These are phyloP conservation scores for Dactylellina parvicollis DNA, from an alignment of 2,329 filamentous ascomycete species.

Conservation along the genomic window DNA sequence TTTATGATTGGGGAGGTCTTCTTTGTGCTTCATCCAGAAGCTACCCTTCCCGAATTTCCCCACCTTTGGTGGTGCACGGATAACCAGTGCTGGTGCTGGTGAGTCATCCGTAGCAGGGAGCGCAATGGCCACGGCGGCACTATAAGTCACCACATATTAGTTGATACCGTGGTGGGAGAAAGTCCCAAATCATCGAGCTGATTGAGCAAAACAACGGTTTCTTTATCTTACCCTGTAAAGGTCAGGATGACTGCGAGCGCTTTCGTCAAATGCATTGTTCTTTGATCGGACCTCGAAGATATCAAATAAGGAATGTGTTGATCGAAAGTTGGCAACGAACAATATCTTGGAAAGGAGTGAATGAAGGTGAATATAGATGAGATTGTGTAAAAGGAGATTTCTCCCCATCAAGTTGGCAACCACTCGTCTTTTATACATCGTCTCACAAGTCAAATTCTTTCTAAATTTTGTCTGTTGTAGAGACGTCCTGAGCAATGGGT, in stretches of 20 bases:
- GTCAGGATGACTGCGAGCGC: background rate
- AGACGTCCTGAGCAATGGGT: background rate
- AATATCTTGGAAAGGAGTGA: background rate
- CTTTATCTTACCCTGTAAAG: slow-evolving; percentile 2
- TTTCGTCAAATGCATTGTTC: background rate
- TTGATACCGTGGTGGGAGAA: background rate
- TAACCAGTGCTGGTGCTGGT: background rate
- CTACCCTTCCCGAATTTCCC: background rate
- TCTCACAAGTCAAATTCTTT: background rate
- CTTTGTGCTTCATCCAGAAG: background rate
- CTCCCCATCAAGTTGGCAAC: background rate
- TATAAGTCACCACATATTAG: background rate
- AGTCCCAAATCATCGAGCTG: too few relatives aligned
- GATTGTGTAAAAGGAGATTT: background rate
- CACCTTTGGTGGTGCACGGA: background rate
- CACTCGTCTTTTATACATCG: background rate
- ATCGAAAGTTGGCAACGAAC: background rate
- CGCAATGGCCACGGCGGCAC: background rate
- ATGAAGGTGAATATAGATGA: too few relatives aligned
- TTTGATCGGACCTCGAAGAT: too few relatives aligned
- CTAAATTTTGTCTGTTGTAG: background rate
- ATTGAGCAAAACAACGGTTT: too few relatives aligned
- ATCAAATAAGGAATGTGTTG: background rate
- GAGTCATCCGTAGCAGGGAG: background rate
- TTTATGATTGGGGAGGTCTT: background rate